Base-by-base conservation (phyloP, 345 rosid genomes). In the Gossypioides kirkii region DNA sequence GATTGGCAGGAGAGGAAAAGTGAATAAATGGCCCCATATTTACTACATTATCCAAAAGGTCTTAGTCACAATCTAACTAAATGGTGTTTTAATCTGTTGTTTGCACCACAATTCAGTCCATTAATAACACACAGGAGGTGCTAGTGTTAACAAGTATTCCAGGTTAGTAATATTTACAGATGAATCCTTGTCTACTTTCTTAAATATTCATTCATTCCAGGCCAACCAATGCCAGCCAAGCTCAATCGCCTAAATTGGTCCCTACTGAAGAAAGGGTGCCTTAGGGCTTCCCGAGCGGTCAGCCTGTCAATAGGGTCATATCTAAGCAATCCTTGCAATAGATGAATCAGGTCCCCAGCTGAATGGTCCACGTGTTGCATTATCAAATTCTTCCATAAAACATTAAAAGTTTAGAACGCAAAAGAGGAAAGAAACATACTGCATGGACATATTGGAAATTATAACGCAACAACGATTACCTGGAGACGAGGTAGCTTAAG, bases 251-350 rank as follows among this genome's bases (percentile, higher is more conserved):
- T 47, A 14, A 47, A 23, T 10, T 81, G 14, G 70, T 79, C 88
- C 83, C 91, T 82, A 1, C 85, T 83, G 87, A 91, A 89, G 86
- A 91, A 91, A 46, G 97, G 94, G 77, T 89, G 94, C 71, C 84
- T 79, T 59, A 89, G 65, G 23, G 97, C 94, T 78, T 89, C 91
- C 60, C 86, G 80, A 72, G 97, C 97, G 68, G 85, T 87, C 10
- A 89, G 77, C 68, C 97, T 83, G 69, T 86, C 86, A 6, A 82
- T 70, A 38, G 92, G 97, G 49, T 89, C 94, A 75, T 89, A 89
- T 6, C 87, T 79, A 20, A 89, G 80, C 55, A 91, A 88, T 66
- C 97, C 97, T 80, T 86, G 97, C 71, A 91, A 58, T 14, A 91
- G 87, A 77, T 91, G 91, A 61, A 91, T 89, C 69, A 91, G 75